Base-by-base conservation (phyloP, 2,329 filamentous ascomycete genomes). In the Incumbomyces delicatus region DNA sequence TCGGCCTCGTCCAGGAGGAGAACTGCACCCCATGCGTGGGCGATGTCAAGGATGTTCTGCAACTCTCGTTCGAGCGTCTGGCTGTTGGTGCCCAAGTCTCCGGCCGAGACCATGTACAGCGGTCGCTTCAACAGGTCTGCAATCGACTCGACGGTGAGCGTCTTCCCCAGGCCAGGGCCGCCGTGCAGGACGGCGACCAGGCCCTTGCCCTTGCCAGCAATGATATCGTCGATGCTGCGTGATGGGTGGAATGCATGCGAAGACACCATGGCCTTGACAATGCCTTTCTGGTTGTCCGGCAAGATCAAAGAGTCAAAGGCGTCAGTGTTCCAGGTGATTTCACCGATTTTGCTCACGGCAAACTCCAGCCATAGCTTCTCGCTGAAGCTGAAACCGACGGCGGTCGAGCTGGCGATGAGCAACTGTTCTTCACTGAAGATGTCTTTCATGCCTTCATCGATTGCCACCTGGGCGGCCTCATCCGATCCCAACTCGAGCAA, bases 311-410 rank as follows among this genome's bases (percentile, higher is more conserved):
- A 88, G 41, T 85, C 78, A 65, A 92, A 95, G 0, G 88, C 88
- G 12, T 79, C 75, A 35, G 85, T 78, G 58, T 94, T 90, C 85
- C 85, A 95, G 31, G 80, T 75, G 51, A 95, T 90, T 3, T 94
- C 84, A 37, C 78, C 76, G 51, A 95, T 76, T 1, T 82, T 40
- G 0, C 83, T 85, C 16, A 95, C 81, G 0, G 80, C 81, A 57
- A 95, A 87, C 61, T 95, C 87, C 0, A 94, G 75, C 89, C 88
- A 95, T 8, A 87, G 72, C 66, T 94, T 95, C 65, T 94, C 87
- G 1, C 78, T 80, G 62, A 95, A 94, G 1, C 86, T 79, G 57
- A 94, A 95, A 0, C 88, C 89, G 1, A 94, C 75, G 0, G 94
- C 85, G 0, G 94, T 81, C 0, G 88, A 84, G 1, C 85, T 90